Evolutionary conservation across 305 asterid genomes (phyloP), one percentile per base, ranked within the genome.

Genomic region (Ajuga reptans): DNA sequence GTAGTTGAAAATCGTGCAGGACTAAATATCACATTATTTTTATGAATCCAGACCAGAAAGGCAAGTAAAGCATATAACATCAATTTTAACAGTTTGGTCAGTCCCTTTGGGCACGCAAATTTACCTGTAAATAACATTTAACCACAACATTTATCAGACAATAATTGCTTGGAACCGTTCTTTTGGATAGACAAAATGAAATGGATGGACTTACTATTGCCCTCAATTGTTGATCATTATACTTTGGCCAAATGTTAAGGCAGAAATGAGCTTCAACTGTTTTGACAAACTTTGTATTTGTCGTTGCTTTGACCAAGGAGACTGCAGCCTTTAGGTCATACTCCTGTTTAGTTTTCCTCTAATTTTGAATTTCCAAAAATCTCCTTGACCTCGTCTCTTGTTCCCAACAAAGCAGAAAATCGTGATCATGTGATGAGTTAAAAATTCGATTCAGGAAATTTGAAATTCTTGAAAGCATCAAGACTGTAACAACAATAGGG

Each of bases 201-300:
- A 75, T 9, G 62, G 77, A 55, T 69, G 59, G 75, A 78, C 94
- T 73, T 75, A 92, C 98, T 50, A 96, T 92, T 71, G 97, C 98
- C 80, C 97, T 84, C 72, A 92, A 88, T 70, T 92, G 97, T 71
- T 92, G 98, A 77, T 92, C 98, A 41, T 92, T 92, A 64, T 92
- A 92, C 78, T 92, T 92, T 5, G 97, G 98, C 77, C 90, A 97
- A 69, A 92, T 92, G 74, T 92, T 92, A 75, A 92, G 93, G 65
- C 98, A 96, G 77, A 92, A 92, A 88, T 92, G 97, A 60, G 92
- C 95, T 87, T 92, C 98, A 64, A 87, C 91, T 21, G 97, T 67
- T 84, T 90, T 96, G 2, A 84, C 85, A 68, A 92, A 92, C 80
- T 87, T 92, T 39, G 91, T 75, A 75, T 75, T 85, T 36, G 97